Conservation (phyloP, 1,139 yeast species). For the Nakaseomyces sp. region DNA sequence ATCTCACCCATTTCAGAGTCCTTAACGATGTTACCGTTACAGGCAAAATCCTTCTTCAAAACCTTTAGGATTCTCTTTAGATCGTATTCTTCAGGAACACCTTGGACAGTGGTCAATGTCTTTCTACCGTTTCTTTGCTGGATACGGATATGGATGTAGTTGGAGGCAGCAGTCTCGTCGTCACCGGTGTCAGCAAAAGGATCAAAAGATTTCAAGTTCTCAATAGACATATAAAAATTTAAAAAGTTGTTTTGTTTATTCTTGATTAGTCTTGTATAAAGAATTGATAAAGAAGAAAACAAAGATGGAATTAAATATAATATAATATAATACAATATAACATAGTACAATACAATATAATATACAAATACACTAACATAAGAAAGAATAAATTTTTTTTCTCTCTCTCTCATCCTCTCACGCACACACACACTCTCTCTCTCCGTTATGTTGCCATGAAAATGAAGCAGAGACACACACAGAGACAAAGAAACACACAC, state of each 20-base stretch:
- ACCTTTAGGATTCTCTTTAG: slow-evolving; percentile 88
- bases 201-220: slow-evolving; percentile 94
- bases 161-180: slow-evolving; percentile 93
- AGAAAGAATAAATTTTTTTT: no score
- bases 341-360: no score
- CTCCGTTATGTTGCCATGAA: no score
- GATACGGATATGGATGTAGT: slow-evolving; percentile 95
- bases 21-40: slow-evolving; percentile 96
- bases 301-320: no score
- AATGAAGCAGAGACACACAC: no score
- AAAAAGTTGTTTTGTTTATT: background rate
- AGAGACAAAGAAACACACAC: no score
- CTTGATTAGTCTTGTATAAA: background rate
- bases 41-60: slow-evolving; percentile 94
- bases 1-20: slow-evolving; percentile 96
- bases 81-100: slow-evolving; percentile 92
- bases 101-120: slow-evolving; percentile 97
- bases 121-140: slow-evolving; percentile 99
- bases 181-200: slow-evolving; percentile 99
- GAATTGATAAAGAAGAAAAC: no score
- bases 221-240: slow-evolving; percentile 51
- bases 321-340: no score
- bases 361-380: no score
- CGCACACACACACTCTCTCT: no score
- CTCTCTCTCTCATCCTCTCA: no score